Conservation (phyloP, 2,329 filamentous ascomycete genomes). For the Claviceps purpurea region DNA sequence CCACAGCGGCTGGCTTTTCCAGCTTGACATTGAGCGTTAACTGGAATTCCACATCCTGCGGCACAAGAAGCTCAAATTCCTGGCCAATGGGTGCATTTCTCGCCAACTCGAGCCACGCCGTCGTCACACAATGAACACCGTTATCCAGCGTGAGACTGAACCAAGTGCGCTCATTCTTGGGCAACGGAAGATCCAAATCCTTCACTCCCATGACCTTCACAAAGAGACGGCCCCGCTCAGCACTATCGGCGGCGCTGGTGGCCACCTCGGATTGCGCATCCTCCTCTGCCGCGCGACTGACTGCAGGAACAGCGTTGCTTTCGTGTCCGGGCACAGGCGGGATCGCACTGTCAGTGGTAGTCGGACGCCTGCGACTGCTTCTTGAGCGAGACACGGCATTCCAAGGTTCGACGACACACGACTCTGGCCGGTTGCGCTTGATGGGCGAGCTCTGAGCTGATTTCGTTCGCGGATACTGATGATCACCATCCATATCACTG, state of each 20-base stretch:
- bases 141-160: constrained; percentile 98
- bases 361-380: constrained; percentile 41
- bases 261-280: constrained; percentile 42
- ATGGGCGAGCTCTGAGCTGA: constrained; percentile 56
- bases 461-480: constrained; percentile 40
- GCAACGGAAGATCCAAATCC: constrained; percentile 81
- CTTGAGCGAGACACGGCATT: constrained; percentile 63
- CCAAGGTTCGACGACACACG: constrained; percentile 96
- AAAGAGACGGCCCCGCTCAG: constrained; percentile 81
- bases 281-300: constrained; percentile 57
- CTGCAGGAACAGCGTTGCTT: constrained; percentile 55
- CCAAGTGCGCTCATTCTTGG: constrained; percentile 80
- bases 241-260: constrained; percentile 59
- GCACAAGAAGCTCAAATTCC: constrained; percentile 93
- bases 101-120: constrained; percentile 84
- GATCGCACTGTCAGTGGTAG: constrained; percentile 41
- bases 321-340: constrained; percentile 81
- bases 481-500: constrained; percentile 57
- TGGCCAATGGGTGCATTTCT: constrained; percentile 90
- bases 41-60: constrained; percentile 97
- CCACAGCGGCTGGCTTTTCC: constrained; percentile 58
- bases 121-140: constrained; percentile 93
- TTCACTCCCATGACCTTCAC: constrained; percentile 99
- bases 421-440: constrained; percentile 71
- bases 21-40: constrained; percentile 93